phyloP scores from a whole-genome alignment of 805 yeast species.

The Wickerhamiella spandovensis region DNA sequence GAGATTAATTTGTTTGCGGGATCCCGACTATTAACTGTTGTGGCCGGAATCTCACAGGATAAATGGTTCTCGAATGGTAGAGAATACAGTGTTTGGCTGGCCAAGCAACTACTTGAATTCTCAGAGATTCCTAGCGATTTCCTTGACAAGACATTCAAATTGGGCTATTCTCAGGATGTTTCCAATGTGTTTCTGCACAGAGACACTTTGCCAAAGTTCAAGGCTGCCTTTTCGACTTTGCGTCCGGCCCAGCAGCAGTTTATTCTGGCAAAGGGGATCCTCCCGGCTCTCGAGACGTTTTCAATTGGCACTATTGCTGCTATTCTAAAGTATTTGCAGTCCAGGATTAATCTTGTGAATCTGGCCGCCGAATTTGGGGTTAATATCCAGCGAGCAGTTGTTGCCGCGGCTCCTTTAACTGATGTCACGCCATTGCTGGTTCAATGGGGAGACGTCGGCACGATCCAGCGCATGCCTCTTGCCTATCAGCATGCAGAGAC shows the following conservation, averaged over 20 bases:
- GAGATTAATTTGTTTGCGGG: conserved; percentile 8
- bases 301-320: conserved; percentile 10
- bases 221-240: conserved; percentile 2
- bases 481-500: conserved; percentile 37
- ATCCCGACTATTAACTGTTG: conserved; percentile 7
- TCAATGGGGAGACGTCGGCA: conserved; percentile 28
- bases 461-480: conserved; percentile 30
- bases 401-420: conserved; percentile 7
- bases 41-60: not conserved
- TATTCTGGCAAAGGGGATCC: conserved; percentile 8
- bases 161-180: conserved; percentile 16
- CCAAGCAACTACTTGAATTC: conserved; percentile 8
- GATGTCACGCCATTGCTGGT: conserved; percentile 9
- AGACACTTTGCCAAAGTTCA: not conserved
- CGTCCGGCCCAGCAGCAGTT: conserved; percentile 11
- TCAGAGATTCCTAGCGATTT: conserved; percentile 5
- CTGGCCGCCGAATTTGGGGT: conserved; percentile 2
- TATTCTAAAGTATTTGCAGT: conserved; percentile 9
- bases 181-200: conserved; percentile 6
- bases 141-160: conserved; percentile 15
- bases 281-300: conserved; percentile 2
- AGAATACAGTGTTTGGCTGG: conserved; percentile 16
- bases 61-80: conserved; percentile 13
- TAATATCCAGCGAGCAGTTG: conserved; percentile 13
- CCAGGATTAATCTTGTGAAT: conserved; percentile 4